Percentiles rank a stretch among this genome's conserved stretches.
These are phyloP conservation scores for Geoglossum glabrum DNA, from an alignment of 495 filamentous ascomycete species.

Conservation along the genomic window DNA sequence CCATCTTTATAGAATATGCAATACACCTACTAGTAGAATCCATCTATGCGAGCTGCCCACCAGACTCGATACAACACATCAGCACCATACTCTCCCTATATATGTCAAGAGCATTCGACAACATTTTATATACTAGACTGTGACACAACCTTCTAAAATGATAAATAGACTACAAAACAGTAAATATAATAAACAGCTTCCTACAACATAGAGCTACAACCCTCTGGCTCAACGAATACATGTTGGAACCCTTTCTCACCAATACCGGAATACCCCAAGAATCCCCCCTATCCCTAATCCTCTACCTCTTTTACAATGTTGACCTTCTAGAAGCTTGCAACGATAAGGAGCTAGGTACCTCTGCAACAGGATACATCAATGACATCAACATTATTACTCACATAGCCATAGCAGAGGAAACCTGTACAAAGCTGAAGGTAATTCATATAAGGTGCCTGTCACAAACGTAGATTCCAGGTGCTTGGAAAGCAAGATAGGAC, in stretches of 20 bases:
- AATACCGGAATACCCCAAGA: constrained; percentile 10
- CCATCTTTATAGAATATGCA: constrained; percentile 10
- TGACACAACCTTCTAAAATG: constrained; percentile 13
- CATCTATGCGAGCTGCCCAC: no score
- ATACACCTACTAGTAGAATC: constrained; percentile 11
- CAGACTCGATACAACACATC: no score
- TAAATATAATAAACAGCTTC: constrained; percentile 6
- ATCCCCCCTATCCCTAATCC: constrained; percentile 12
- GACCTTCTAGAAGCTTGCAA: constrained; percentile 7
- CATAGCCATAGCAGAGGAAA: no score
- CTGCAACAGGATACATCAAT: constrained; percentile 1
- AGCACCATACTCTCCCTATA: no score
- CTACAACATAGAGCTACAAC: constrained; percentile 2
- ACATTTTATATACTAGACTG: constrained; percentile 12
- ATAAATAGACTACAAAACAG: background rate
- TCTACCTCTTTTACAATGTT: constrained; percentile 12
- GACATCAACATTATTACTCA: constrained; percentile 6
- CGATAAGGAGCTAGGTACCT: background rate
- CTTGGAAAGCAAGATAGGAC: no score
- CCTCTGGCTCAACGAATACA: background rate
- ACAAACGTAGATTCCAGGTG: no score
- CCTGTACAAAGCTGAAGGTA: no score
- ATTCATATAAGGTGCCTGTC: no score
- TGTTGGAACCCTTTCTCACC: background rate
- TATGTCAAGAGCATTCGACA: constrained; percentile 17